Evolutionary conservation across 208 protist genomes (phyloP).

Genomic region (Herpetomonas samuelpessoai): DNA sequence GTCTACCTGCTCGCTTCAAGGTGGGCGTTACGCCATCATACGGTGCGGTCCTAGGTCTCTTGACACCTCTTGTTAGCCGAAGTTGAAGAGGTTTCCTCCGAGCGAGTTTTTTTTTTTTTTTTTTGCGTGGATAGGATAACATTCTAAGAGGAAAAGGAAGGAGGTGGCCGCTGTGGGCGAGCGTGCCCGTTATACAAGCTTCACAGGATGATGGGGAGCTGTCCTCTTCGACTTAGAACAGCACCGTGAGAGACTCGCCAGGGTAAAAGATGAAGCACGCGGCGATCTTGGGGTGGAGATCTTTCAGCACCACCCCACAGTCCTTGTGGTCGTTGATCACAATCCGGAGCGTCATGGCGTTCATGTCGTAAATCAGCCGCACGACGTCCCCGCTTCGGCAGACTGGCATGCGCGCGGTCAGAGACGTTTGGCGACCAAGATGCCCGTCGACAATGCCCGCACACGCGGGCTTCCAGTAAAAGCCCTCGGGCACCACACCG

Average conservation of each 20-base stretch:
- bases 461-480: conserved; percentile 78
- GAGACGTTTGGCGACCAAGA: conserved; percentile 37
- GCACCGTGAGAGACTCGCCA: conserved; percentile 64
- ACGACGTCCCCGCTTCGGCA: conserved; percentile 63
- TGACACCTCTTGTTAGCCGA: too few relatives aligned
- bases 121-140: too few relatives aligned
- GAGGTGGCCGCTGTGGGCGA: too few relatives aligned
- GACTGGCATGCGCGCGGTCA: conserved; percentile 42
- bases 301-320: conserved; percentile 44
- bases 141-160: too few relatives aligned
- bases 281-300: conserved; percentile 46
- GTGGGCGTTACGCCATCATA: too few relatives aligned
- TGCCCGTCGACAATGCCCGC: conserved; percentile 50
- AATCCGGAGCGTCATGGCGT: conserved; percentile 35
- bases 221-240: too few relatives aligned
- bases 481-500: conserved; percentile 45
- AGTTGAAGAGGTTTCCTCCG: too few relatives aligned
- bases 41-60: too few relatives aligned
- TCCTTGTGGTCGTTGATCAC: conserved; percentile 48
- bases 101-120: too few relatives aligned
- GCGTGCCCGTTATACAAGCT: too few relatives aligned
- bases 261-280: conserved; percentile 87
- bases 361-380: conserved; percentile 52
- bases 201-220: too few relatives aligned
- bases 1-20: too few relatives aligned